A percentile compares a stretch with the other conserved stretches of the same genome.
Conservation (phyloP, 352 stramenopile genomes). For the Phytophthora kernoviae region DNA sequence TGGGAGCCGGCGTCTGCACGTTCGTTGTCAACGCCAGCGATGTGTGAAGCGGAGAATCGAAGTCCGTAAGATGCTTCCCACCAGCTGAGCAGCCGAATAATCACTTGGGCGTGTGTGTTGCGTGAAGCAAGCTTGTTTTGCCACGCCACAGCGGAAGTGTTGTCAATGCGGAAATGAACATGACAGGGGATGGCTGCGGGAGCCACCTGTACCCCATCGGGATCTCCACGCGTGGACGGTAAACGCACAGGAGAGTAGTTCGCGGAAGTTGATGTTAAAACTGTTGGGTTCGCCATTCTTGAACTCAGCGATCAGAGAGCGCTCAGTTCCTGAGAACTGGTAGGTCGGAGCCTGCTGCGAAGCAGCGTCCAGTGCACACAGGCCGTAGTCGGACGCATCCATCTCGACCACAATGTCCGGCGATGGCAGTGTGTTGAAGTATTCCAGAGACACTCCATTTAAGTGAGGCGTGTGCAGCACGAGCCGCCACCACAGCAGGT, state of each 20-base stretch:
- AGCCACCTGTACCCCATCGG: background rate
- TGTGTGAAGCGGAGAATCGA: background rate
- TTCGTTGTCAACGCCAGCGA: background rate
- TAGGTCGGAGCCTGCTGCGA: background rate
- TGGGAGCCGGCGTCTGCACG: background rate
- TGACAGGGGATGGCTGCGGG: background rate
- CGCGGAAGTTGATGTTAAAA: too few species aligned
- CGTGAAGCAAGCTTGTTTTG: background rate
- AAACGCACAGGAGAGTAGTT: too few species aligned
- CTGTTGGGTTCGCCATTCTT: background rate
- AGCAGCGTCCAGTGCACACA: background rate
- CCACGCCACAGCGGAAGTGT: background rate
- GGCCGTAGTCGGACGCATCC: background rate
- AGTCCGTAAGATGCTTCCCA: background rate
- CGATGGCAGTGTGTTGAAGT: background rate
- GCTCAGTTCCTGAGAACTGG: background rate
- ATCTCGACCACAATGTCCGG: background rate
- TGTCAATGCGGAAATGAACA: conserved; percentile 1
- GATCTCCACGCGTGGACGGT: background rate
- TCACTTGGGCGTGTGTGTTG: background rate
- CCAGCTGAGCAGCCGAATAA: background rate
- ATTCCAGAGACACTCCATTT: background rate
- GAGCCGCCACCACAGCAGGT: background rate
- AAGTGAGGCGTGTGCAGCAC: background rate
- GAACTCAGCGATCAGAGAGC: background rate